Evolutionary conservation across 2,329 filamentous ascomycete species (phyloP).

Genomic region (Pseudogymnoascus sp.): DNA sequence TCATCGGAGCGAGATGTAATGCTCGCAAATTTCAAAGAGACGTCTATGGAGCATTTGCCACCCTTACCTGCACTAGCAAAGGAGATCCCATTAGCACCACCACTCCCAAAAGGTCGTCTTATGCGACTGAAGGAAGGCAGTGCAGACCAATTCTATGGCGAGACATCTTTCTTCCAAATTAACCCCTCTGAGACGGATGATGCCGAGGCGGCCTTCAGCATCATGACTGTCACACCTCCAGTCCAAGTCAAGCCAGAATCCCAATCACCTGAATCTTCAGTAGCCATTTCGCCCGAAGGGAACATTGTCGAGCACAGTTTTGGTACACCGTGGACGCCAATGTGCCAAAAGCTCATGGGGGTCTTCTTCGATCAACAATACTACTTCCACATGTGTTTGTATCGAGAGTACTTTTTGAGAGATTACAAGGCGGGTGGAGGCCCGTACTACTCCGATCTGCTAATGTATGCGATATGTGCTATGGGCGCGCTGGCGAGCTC

Average conservation of each 20-base stretch:
- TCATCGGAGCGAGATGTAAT: slow-evolving; percentile 36
- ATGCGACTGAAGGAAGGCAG: slow-evolving; percentile 34
- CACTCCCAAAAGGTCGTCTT: slow-evolving; percentile 34
- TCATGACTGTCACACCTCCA: slow-evolving; percentile 10
- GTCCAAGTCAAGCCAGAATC: neutral
- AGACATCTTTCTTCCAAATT: slow-evolving; percentile 41
- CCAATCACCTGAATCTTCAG: neutral
- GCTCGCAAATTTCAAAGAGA: slow-evolving; percentile 33
- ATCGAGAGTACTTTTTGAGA: slow-evolving; percentile 44
- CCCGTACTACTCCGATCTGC: slow-evolving; percentile 43
- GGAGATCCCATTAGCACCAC: slow-evolving; percentile 12
- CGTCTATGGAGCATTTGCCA: slow-evolving; percentile 16
- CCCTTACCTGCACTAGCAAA: neutral
- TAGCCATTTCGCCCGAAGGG: slow-evolving; percentile 37
- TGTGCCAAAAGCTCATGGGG: slow-evolving; percentile 40
- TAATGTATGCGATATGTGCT: slow-evolving; percentile 44
- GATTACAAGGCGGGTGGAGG: slow-evolving; percentile 43
- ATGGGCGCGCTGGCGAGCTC: slow-evolving; percentile 42
- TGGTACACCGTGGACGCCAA: slow-evolving; percentile 15
- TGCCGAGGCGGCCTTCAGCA: neutral
- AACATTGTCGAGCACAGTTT: slow-evolving; percentile 22
- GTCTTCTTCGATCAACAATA: slow-evolving; percentile 44
- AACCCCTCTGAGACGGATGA: slow-evolving; percentile 19
- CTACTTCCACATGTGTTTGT: slow-evolving; percentile 44
- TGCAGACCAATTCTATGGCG: slow-evolving; percentile 42